A percentile compares a stretch with the other conserved stretches of the same genome.
Conservation (phyloP, 257 asterid genomes). For the Cinchona pubescens region DNA sequence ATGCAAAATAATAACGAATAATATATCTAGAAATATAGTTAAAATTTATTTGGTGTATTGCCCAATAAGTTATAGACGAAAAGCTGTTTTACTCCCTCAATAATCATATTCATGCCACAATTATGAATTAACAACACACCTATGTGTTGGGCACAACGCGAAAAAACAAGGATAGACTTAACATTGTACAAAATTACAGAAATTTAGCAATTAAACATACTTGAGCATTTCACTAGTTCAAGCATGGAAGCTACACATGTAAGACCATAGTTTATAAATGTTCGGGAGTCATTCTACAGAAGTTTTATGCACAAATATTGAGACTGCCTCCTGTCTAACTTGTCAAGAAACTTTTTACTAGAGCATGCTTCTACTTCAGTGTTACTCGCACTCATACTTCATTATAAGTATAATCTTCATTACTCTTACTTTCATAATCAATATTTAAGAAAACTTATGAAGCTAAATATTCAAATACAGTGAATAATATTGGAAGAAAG, state of each 20-base stretch:
- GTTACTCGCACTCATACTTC: not conserved
- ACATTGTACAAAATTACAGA: not conserved
- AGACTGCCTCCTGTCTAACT: not conserved
- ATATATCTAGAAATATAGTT: not conserved
- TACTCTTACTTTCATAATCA: not conserved
- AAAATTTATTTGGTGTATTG: not conserved
- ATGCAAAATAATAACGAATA: not conserved
- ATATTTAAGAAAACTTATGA: not conserved
- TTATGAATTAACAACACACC: not conserved
- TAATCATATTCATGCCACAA: not conserved
- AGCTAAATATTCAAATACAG: not conserved
- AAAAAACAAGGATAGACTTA: not conserved
- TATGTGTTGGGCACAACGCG: not conserved
- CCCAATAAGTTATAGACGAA: not conserved
- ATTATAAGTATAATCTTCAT: not conserved
- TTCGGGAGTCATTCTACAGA: not conserved
- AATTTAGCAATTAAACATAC: not conserved
- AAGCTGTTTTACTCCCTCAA: not conserved
- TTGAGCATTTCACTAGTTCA: not conserved
- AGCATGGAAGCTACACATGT: not conserved
- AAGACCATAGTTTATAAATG: not conserved
- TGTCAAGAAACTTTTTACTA: not conserved
- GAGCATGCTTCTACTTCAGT: not conserved
- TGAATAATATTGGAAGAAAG: not conserved
- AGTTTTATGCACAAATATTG: not conserved